A percentile compares a stretch with the other conserved stretches of the same genome.
These are phyloP conservation scores for Casuarina cunninghamiana DNA, from an alignment of 306 rosid genomes.

Conservation along the genomic window DNA sequence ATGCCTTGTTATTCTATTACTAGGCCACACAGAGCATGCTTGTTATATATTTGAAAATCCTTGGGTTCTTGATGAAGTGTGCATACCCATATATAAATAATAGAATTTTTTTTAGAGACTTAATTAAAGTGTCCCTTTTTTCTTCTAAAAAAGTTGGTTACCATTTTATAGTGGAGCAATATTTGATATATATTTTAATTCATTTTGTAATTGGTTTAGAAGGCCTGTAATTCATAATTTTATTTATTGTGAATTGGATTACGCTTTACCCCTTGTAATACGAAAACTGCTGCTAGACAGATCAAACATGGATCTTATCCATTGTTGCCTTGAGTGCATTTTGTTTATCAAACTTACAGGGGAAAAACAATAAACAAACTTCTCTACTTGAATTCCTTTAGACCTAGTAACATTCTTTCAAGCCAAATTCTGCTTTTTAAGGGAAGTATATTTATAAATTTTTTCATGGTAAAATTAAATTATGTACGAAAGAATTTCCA, in stretches of 20 bases:
- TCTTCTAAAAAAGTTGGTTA: background rate
- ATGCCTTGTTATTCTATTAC: constrained; percentile 2
- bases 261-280: background rate
- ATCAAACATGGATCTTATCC: background rate
- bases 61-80: background rate
- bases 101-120: background rate
- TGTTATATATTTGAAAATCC: background rate
- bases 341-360: background rate
- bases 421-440: constrained; percentile 1
- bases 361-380: background rate
- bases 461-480: background rate
- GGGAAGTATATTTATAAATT: background rate
- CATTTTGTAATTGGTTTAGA: background rate
- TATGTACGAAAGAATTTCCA: background rate
- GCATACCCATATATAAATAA: constrained; percentile 1
- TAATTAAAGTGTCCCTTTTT: background rate
- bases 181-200: background rate
- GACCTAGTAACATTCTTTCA: background rate
- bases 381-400: background rate
- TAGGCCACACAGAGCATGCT: constrained; percentile 1
- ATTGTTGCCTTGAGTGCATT: background rate
- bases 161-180: background rate
- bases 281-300: background rate
- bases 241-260: background rate
- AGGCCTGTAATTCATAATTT: background rate